Evolutionary conservation across 805 yeast species (phyloP), one percentile per base, ranked within the genome.

Genomic region (Priceomyces haplophilus): DNA sequence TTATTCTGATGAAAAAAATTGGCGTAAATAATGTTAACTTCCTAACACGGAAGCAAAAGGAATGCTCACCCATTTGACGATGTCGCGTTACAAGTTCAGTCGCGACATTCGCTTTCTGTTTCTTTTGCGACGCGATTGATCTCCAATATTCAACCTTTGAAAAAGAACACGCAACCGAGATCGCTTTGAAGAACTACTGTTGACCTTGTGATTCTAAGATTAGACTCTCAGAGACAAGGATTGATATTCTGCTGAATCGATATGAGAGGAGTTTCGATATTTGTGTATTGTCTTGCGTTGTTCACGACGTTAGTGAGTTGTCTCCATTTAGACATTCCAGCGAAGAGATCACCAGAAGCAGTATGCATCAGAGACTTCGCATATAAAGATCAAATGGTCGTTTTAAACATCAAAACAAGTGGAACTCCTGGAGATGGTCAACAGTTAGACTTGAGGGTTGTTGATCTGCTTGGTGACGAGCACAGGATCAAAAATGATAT

Each of bases 341-440:
- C 83, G 15, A 59, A 55, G 6, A 54, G 65, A 3, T 62, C 64
- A 55, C 65, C 77, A 48, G 60, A 67, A 24, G 90, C 91, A 29
- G 79, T 83, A 45, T 93, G 99, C 72, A 78, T 93, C 51, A 86
- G 99, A 62, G 97, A 93, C 63, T 91, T 91, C 59, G 95, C 87
- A 42, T 70, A 78, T 38, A 85, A 81, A 52, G 90, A 88, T 44
- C 91, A 88, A 60, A 67, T 90, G 51, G 98, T 91, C 20, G 96
- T 91, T 36, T 86, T 90, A 44, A 84, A 83, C 51, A 77, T 88
- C 54, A 76, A 79, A 46, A 77, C 95, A 7, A 73, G 78, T 52
- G 98, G 98, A 27, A 59, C 72, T 40, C 67, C 69, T 44, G 93
- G 93, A 29, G 98, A 93, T 64, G 98, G 98, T 29, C 98, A 93